phyloP scores from a whole-genome alignment of 116 monocot species.

The Posidonia oceanica region DNA sequence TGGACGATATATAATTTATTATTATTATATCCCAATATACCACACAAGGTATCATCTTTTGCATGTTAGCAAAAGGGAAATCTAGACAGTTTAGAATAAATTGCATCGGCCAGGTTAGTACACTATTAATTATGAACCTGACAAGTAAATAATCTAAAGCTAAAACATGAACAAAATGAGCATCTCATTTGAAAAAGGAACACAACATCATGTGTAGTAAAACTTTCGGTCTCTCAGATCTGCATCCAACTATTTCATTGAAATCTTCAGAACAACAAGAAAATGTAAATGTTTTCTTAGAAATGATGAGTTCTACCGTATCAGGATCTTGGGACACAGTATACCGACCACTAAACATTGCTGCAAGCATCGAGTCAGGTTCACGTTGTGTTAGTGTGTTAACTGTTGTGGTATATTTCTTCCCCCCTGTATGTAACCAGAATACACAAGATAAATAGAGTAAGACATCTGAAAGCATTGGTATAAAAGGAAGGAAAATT shows the following conservation, averaged over 20 bases:
- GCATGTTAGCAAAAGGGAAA: no score
- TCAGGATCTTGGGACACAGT: slow-evolving; percentile 40
- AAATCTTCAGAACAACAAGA: neutral
- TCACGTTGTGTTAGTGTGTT: slow-evolving; percentile 75
- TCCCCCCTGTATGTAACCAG: slow-evolving; percentile 46
- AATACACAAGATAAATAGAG: slow-evolving; percentile 2
- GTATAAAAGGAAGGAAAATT: neutral
- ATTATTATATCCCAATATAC: no score
- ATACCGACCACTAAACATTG: slow-evolving; percentile 87
- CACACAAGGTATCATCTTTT: no score
- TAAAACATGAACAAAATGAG: no score
- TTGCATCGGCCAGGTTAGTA: no score
- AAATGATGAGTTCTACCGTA: slow-evolving; percentile 24
- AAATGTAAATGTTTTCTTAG: slow-evolving; percentile 25
- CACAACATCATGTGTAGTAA: no score
- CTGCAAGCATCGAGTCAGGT: slow-evolving; percentile 89
- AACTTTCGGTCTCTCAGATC: neutral
- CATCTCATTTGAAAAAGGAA: no score
- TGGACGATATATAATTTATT: no score
- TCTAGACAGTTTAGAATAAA: no score
- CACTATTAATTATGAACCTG: no score
- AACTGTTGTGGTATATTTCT: slow-evolving; percentile 62
- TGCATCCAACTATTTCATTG: neutral
- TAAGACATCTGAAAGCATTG: neutral
- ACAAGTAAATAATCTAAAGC: no score